Percentiles rank a stretch among this genome's conserved stretches.
Conservation (phyloP, 805 yeast species). For the Wickerhamiella brachini region DNA sequence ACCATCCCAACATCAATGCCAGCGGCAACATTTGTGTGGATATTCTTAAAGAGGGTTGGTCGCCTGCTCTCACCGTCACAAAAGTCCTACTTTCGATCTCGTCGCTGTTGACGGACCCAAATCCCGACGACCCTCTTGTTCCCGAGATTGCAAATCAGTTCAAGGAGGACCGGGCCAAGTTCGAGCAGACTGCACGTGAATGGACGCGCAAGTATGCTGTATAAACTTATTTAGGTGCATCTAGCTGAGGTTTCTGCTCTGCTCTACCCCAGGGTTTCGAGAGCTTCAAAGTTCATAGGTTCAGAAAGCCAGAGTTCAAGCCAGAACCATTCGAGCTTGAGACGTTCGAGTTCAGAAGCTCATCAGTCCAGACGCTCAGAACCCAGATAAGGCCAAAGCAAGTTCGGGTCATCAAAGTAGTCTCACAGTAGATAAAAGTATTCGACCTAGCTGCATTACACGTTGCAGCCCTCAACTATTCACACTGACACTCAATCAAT, state of each 20-base stretch:
- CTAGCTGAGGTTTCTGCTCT: not conserved
- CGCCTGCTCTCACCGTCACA: constrained; percentile 93
- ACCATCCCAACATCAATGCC: constrained; percentile 93
- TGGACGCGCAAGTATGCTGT: constrained; percentile 99
- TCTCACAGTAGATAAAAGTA: no score
- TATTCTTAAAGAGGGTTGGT: constrained; percentile 96
- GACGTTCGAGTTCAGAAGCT: no score
- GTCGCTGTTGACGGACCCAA: constrained; percentile 91
- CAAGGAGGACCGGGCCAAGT: constrained; percentile 85
- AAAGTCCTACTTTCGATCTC: constrained; percentile 91
- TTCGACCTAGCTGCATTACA: no score
- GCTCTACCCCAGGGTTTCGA: no score
- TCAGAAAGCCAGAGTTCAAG: no score
- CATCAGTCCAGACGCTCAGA: no score
- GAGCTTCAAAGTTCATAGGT: no score
- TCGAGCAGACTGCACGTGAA: constrained; percentile 93
- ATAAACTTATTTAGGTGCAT: constrained; percentile 22
- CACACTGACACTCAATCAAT: no score
- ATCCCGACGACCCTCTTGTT: constrained; percentile 97
- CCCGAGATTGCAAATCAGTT: constrained; percentile 96
- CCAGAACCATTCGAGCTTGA: no score
- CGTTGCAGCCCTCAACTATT: no score
- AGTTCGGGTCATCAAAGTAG: no score
- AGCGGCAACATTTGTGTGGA: constrained; percentile 95
- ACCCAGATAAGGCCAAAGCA: no score